Base-by-base conservation (phyloP, 2,329 filamentous ascomycete genomes). In the Exserohilum turcica region DNA sequence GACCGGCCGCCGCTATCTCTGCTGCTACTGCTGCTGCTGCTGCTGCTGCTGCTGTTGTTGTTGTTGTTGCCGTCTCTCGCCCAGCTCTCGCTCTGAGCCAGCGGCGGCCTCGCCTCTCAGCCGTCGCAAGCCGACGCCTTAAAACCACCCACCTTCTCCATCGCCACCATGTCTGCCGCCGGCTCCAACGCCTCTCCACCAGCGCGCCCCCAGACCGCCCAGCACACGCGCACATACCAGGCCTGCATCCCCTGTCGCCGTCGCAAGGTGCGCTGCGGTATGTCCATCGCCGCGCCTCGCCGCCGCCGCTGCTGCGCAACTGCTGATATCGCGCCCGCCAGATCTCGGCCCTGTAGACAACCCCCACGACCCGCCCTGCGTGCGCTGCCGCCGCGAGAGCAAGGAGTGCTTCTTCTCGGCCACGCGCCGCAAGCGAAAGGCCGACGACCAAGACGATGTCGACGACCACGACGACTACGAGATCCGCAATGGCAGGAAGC, bases 351-450 rank as follows among this genome's bases (percentile, higher is more conserved):
- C 49, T 42, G 93, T 97, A 71, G 94, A 97, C 77, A 93, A 94
- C 67, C 94, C 94, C 19, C 87, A 92, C 75, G 91, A 96, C 66
- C 93, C 93, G 49, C 94, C 94, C 2, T 99, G 94, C 75, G 90
- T 93, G 54, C 87, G 94, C 70, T 99, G 94, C 74, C 88, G 92
- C 47, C 87, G 94, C 63, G 94, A 99, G 80, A 91, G 88, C 78
- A 97, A 97, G 75, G 89, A 96, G 68, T 99, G 94, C 80, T 96
- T 89, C 82, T 99, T 99, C 80, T 96, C 92, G 58, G 91, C 92
- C 16, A 97, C 92, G 28, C 84, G 94, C 44, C 87, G 94, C 71
- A 97, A 97, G 85, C 86, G 92, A 72, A 95, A 94, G 81, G 85
- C 78, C 21, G 80, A 79, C 52, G 76, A 73, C 46, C 73, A 72